Conservation (phyloP, 177 flowering plant genomes). For the Vitis hybrid region DNA sequence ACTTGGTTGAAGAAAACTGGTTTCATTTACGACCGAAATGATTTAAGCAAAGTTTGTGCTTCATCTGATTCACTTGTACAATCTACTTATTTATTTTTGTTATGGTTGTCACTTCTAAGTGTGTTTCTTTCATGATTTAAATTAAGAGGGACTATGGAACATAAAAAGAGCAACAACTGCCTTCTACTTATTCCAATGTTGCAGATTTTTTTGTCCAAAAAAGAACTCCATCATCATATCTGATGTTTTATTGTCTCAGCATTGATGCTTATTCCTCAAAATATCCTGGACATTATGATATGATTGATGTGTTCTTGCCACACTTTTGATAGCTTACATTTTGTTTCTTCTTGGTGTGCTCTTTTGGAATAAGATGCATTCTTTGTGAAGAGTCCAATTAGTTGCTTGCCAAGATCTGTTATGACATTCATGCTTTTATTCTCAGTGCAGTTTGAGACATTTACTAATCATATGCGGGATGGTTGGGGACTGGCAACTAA, state of each 20-base stretch:
- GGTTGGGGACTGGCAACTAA: conserved; percentile 99
- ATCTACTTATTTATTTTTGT: not conserved
- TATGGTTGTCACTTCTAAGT: not conserved
- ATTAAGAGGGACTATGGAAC: too few relatives aligned
- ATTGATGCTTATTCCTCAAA: too few relatives aligned
- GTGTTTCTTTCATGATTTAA: not conserved
- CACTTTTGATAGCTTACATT: not conserved
- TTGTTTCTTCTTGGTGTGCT: not conserved
- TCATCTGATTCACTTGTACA: conserved; percentile 14
- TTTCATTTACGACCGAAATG: conserved; percentile 74
- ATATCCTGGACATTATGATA: too few relatives aligned
- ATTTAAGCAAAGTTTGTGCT: conserved; percentile 80
- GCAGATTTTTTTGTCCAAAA: too few relatives aligned
- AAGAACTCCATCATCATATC: too few relatives aligned
- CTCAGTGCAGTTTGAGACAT: conserved; percentile 51
- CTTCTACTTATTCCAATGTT: too few relatives aligned
- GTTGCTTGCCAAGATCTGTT: not conserved
- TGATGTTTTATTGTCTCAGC: too few relatives aligned
- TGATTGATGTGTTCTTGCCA: too few relatives aligned
- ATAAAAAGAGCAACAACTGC: too few relatives aligned
- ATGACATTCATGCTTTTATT: conserved; percentile 10
- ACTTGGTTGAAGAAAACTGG: conserved; percentile 81
- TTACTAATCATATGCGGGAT: conserved; percentile 82
- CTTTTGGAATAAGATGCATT: not conserved
- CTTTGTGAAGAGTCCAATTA: not conserved